phyloP scores from a whole-genome alignment of 75 land plant species.

The Isoetes taiwanensis region DNA sequence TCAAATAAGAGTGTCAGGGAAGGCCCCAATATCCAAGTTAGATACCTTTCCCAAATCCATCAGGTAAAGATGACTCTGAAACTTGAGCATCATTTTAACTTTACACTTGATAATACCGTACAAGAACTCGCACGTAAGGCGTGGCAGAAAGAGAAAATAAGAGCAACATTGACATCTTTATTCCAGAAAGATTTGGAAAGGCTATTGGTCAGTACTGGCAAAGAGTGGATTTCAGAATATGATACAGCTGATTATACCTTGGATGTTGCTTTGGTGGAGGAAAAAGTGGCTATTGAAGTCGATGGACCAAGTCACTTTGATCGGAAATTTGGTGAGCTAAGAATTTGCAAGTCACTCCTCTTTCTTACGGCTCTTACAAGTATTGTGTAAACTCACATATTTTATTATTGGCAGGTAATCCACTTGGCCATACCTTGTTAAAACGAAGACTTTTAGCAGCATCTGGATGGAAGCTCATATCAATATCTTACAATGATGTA shows the following conservation, averaged over 20 bases:
- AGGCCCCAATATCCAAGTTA: background rate
- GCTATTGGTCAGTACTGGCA: conserved; percentile 72
- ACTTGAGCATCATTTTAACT: conserved; percentile 45
- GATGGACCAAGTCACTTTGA: conserved; percentile 93
- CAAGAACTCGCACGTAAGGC: conserved; percentile 46
- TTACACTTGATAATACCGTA: conserved; percentile 28
- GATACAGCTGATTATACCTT: conserved; percentile 54
- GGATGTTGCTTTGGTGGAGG: conserved; percentile 62
- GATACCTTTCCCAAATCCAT: conserved; percentile 47
- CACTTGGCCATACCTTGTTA: conserved; percentile 83
- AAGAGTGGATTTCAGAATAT: conserved; percentile 66
- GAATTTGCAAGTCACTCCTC: background rate
- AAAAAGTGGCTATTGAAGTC: conserved; percentile 71
- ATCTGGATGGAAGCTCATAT: conserved; percentile 79
- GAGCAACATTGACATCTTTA: conserved; percentile 50
- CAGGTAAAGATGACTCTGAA: conserved; percentile 56
- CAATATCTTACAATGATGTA: conserved; percentile 62
- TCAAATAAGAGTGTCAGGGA: conserved; percentile 39
- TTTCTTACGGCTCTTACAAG: conserved; percentile 3
- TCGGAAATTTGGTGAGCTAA: conserved; percentile 51
- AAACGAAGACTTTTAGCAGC: conserved; percentile 67
- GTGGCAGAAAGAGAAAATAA: conserved; percentile 63
- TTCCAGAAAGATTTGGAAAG: conserved; percentile 78
- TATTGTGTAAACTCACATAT: background rate
- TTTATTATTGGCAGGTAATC: conserved; percentile 33